Evolutionary conservation across 805 yeast species (phyloP).

Genomic region (Candida hispaniensis): DNA sequence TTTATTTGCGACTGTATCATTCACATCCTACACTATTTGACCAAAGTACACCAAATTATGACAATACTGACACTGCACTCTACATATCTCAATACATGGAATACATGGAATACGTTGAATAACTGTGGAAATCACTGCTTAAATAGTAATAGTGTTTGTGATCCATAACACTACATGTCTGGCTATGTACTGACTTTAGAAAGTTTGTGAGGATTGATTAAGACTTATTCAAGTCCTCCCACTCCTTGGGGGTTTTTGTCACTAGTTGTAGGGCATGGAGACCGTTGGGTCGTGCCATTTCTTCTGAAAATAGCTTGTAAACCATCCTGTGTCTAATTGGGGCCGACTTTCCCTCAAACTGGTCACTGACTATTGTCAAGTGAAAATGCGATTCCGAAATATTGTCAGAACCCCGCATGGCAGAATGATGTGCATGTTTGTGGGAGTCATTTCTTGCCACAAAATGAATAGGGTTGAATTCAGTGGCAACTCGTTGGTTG

Average conservation of each 20-base stretch:
- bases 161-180: too few species aligned
- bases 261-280: slow-evolving; percentile 83
- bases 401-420: slow-evolving; percentile 63
- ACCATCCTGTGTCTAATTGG: slow-evolving; percentile 73
- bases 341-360: slow-evolving; percentile 50
- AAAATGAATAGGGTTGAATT: slow-evolving; percentile 38
- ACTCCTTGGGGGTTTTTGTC: slow-evolving; percentile 63
- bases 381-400: slow-evolving; percentile 73
- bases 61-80: too few species aligned
- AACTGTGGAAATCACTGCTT: too few species aligned
- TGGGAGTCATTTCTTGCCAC: slow-evolving; percentile 68
- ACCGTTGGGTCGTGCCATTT: slow-evolving; percentile 49
- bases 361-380: slow-evolving; percentile 58
- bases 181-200: too few species aligned
- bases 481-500: slow-evolving; percentile 33
- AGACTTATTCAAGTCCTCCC: slow-evolving; percentile 18
- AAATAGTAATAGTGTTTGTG: too few species aligned
- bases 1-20: too few species aligned
- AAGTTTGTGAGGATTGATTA: too few species aligned
- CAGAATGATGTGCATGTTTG: slow-evolving; percentile 81
- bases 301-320: slow-evolving; percentile 59
- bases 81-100: too few species aligned
- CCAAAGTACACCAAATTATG: too few species aligned
- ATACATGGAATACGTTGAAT: too few species aligned
- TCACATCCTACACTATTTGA: too few species aligned